phyloP scores from a whole-genome alignment of 169 alveolate species.

The Babesia ovis region DNA sequence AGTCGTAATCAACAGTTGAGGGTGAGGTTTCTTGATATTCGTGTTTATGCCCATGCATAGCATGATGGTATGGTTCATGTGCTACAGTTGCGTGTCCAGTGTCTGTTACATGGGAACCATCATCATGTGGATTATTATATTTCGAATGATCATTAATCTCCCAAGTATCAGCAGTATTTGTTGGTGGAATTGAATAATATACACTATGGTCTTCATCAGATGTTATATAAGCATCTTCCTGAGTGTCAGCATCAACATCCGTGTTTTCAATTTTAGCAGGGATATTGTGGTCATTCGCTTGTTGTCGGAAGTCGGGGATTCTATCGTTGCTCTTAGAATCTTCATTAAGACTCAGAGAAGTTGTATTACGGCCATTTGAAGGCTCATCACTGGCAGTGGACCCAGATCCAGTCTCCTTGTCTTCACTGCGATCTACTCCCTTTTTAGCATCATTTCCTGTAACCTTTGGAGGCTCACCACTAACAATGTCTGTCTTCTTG shows the following conservation, averaged over 20 bases:
- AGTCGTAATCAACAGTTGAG: background rate
- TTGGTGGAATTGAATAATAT: background rate
- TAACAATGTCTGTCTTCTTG: background rate
- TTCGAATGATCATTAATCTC: background rate
- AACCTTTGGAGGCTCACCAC: background rate
- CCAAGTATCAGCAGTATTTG: background rate
- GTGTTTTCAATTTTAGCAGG: background rate
- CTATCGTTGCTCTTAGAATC: no score
- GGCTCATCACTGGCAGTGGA: background rate
- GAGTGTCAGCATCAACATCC: background rate
- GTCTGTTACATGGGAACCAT: background rate
- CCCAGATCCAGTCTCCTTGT: background rate
- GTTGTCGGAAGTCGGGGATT: no score
- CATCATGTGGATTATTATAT: background rate
- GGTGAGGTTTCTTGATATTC: background rate
- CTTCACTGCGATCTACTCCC: background rate
- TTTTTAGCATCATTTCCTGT: background rate
- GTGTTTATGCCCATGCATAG: no score
- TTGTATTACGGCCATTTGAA: background rate
- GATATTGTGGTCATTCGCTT: no score
- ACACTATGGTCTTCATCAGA: background rate
- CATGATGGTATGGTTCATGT: no score
- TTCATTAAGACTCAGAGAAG: no score
- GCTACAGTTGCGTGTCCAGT: background rate
- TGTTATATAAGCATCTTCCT: background rate